These are phyloP conservation scores for Trichoderma orchidacearum DNA, from an alignment of 495 filamentous ascomycete genomes.

Conservation along the genomic window DNA sequence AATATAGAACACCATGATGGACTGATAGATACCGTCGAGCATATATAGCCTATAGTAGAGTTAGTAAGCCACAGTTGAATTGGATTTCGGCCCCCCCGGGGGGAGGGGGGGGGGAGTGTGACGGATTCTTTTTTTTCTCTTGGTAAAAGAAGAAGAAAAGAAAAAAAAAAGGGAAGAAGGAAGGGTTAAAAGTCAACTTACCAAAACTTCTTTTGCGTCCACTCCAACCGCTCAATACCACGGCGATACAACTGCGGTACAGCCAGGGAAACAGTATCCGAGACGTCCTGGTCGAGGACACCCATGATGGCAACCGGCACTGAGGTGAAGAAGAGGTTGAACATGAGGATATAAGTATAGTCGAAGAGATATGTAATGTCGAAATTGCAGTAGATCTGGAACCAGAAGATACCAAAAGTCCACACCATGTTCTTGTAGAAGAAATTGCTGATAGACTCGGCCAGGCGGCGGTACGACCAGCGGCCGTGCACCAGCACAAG, in stretches of 20 bases:
- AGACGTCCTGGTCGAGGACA: slow-evolving; percentile 94
- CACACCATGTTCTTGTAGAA: slow-evolving; percentile 99
- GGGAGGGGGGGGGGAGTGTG: too few species aligned
- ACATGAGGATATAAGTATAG: slow-evolving; percentile 91
- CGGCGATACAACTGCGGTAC: slow-evolving; percentile 92
- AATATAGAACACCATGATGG: slow-evolving; percentile 84
- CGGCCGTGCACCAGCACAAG: slow-evolving; percentile 90
- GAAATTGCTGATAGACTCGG: slow-evolving; percentile 94
- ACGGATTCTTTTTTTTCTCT: too few species aligned
- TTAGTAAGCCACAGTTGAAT: slow-evolving; percentile 6
- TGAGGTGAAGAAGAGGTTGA: slow-evolving; percentile 96
- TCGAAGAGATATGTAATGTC: slow-evolving; percentile 95
- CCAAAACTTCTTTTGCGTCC: slow-evolving; percentile 97
- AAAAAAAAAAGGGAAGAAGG: neutral
- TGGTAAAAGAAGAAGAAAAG: neutral
- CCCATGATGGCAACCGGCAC: slow-evolving; percentile 93
- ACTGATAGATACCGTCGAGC: slow-evolving; percentile 90
- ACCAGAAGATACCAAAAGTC: slow-evolving; percentile 98
- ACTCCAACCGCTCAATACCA: slow-evolving; percentile 93
- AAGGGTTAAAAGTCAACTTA: too few species aligned
- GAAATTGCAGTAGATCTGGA: slow-evolving; percentile 87
- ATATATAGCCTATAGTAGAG: slow-evolving; percentile 68
- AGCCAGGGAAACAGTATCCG: slow-evolving; percentile 81
- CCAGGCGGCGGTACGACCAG: slow-evolving; percentile 89
- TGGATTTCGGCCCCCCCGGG: too few species aligned